These are phyloP conservation scores for Fusarium aywerte DNA, from an alignment of 2,329 filamentous ascomycete genomes.

Conservation along the genomic window DNA sequence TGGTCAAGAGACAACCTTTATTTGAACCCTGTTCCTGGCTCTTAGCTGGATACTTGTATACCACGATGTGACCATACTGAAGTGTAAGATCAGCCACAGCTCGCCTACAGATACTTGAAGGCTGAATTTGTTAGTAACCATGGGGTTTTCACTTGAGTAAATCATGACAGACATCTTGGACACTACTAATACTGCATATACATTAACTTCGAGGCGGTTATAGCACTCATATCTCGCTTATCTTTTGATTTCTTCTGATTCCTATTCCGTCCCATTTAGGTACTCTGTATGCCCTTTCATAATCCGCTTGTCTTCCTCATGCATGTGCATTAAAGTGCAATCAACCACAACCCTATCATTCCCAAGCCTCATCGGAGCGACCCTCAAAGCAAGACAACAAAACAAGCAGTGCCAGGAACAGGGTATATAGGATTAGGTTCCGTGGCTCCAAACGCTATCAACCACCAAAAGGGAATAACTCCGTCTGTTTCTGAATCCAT, in stretches of 20 bases:
- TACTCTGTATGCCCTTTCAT: not conserved
- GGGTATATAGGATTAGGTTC: slow-evolving; percentile 47
- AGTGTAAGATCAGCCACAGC: slow-evolving; percentile 11
- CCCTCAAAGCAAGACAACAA: slow-evolving; percentile 29
- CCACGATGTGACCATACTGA: slow-evolving; percentile 10
- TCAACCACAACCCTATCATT: slow-evolving; percentile 26
- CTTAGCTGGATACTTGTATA: slow-evolving; percentile 5
- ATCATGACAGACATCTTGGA: not conserved
- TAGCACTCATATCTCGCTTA: slow-evolving; percentile 27
- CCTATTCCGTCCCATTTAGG: not conserved
- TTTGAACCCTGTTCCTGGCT: slow-evolving; percentile 2
- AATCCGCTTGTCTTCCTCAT: slow-evolving; percentile 25
- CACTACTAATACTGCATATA: slow-evolving; percentile 21
- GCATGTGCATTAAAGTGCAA: slow-evolving; percentile 26
- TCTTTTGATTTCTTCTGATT: slow-evolving; percentile 6
- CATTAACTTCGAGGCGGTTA: slow-evolving; percentile 31
- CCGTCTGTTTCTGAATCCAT: slow-evolving; percentile 40
- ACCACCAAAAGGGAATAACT: slow-evolving; percentile 37
- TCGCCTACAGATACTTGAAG: no score
- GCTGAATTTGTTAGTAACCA: not conserved
- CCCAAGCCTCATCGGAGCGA: slow-evolving; percentile 21
- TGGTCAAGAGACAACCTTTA: not conserved
- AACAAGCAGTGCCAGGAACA: slow-evolving; percentile 42
- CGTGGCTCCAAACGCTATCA: slow-evolving; percentile 42
- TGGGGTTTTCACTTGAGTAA: slow-evolving; percentile 10